phyloP scores from a whole-genome alignment of 345 rosid species.

The Ceriops tagal region DNA sequence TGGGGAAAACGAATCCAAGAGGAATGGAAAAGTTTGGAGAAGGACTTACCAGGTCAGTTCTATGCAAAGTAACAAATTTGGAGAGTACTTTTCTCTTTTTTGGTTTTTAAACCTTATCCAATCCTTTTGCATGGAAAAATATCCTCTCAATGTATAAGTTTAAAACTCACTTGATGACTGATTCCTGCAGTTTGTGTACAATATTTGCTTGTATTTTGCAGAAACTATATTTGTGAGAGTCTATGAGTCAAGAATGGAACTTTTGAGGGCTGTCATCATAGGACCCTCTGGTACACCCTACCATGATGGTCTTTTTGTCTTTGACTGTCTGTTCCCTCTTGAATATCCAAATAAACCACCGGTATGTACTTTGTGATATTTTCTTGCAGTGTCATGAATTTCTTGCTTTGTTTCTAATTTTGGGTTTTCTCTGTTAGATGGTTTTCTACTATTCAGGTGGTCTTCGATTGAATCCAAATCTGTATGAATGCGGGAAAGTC shows the following conservation, averaged over 20 bases:
- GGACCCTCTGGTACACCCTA: constrained; percentile 66
- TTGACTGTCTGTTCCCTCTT: constrained; percentile 54
- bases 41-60: constrained; percentile 48
- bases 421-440: constrained; percentile 29
- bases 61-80: not conserved
- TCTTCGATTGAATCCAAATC: constrained; percentile 53
- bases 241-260: constrained; percentile 53
- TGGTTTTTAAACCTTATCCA: not conserved
- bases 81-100: not conserved
- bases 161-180: not conserved
- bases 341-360: constrained; percentile 50
- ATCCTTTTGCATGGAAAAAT: not conserved
- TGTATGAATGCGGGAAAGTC: constrained; percentile 59
- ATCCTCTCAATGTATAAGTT: not conserved
- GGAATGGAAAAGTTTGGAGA: constrained; percentile 54
- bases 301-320: constrained; percentile 63
- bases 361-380: constrained; percentile 24
- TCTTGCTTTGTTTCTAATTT: constrained; percentile 5
- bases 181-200: not conserved
- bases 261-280: constrained; percentile 48
- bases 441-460: constrained; percentile 66
- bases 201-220: constrained; percentile 13
- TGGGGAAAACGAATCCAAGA: constrained; percentile 52
- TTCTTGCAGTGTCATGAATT: not conserved
- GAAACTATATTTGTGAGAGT: constrained; percentile 54